phyloP scores from a whole-genome alignment of 2,329 filamentous ascomycete species.

The Aspergillus viridinutans region DNA sequence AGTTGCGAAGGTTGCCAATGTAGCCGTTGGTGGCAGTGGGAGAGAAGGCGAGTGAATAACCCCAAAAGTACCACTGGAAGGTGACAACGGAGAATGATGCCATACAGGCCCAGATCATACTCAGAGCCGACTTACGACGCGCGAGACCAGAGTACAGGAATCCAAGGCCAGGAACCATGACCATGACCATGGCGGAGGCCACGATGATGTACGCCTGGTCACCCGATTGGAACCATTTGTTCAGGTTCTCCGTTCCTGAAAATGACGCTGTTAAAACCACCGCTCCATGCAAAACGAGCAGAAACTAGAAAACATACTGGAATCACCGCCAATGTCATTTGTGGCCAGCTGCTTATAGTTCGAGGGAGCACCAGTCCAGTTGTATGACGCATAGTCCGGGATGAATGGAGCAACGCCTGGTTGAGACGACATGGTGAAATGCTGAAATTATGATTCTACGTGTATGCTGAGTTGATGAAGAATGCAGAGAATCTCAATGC shows the following conservation, averaged over 20 bases:
- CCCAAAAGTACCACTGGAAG: slow-evolving; percentile 99
- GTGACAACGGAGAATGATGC: slow-evolving; percentile 84
- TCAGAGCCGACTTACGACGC: slow-evolving; percentile 94
- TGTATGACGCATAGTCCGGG: slow-evolving; percentile 47
- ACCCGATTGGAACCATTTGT: slow-evolving; percentile 90
- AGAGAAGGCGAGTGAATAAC: slow-evolving; percentile 92
- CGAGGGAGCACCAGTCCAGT: slow-evolving; percentile 45
- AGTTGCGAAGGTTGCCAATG: slow-evolving; percentile 86
- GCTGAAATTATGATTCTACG: neutral
- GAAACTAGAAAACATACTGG: slow-evolving; percentile 55
- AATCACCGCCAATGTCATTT: slow-evolving; percentile 66
- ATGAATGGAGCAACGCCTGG: slow-evolving; percentile 21
- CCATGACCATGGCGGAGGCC: slow-evolving; percentile 82
- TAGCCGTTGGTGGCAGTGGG: slow-evolving; percentile 76
- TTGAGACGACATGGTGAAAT: slow-evolving; percentile 23
- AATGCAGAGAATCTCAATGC: neutral
- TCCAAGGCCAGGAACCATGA: slow-evolving; percentile 95
- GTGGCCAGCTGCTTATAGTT: slow-evolving; percentile 48
- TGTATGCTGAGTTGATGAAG: neutral
- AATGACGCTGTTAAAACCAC: slow-evolving; percentile 11
- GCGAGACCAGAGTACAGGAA: slow-evolving; percentile 97
- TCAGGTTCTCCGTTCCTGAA: slow-evolving; percentile 76
- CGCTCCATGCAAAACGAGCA: slow-evolving; percentile 1
- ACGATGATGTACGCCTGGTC: slow-evolving; percentile 94
- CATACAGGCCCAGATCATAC: slow-evolving; percentile 97